Evolutionary conservation across 225 moss, liverwort and hornwort species (phyloP), one percentile per base, ranked within the genome.

Genomic region (Neckera pumila): DNA sequence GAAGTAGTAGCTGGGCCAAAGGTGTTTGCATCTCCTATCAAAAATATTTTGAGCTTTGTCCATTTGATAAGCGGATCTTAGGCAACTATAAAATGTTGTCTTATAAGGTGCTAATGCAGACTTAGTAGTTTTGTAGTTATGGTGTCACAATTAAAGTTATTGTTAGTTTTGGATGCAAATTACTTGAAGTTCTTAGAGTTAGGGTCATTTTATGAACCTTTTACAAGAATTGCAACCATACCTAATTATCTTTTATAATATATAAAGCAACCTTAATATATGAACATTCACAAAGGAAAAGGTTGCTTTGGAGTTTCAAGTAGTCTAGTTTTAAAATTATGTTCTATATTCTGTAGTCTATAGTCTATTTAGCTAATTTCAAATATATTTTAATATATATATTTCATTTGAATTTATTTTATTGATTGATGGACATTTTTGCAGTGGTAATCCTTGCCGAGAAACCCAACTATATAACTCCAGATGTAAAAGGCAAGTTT

Each of bases 381-480:
- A n/a, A n/a, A n/a, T n/a, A n/a, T n/a, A n/a, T 8, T 71, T 18
- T 31, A 27, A 7, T 51, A 49, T 30, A 11, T 64, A 1, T 21
- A 81, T n/a, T 38, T 43, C 15, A 63, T 36, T 17, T 71, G 45
- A 76, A 71, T 38, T 78, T 17, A 45, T 85, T 66, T 30, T 31
- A 19, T 34, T 30, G 31, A 71, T 78, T 88, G 31, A 85, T 3
- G 4, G 12, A 20, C 31, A 30, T 64, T 38, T 28, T 79, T 89
- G 83, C 88, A 96, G 95, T 94, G 91, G 87, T 75, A 62, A 86
- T 90, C 40, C 90, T 96, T 26, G 51, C 95, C 0, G 93, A 96
- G 34, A 96, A 96, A 87, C 93, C 94, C 28, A 96, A 95, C 17
- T 57, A 92, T 14, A 17, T 91, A 59, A 91, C 60, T 11, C 94